Percentiles rank a stretch among this genome's conserved stretches.
Evolutionary conservation across 768 basidiomycete species (phyloP).

Genomic region (Agaricus bisporus): DNA sequence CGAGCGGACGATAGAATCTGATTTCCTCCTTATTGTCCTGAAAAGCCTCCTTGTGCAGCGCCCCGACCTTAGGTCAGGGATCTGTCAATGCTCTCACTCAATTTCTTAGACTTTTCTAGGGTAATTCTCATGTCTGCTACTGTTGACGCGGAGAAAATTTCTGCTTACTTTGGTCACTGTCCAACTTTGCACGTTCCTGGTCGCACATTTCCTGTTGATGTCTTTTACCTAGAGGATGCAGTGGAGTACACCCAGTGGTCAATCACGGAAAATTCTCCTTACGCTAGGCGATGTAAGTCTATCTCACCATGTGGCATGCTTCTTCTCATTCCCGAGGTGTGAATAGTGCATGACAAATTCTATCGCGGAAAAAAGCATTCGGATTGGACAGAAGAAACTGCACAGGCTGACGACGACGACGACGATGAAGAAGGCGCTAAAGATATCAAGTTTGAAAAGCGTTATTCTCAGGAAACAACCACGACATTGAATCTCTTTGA

Average conservation of each 20-base stretch:
- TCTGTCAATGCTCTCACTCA: neutral
- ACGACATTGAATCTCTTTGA: constrained; percentile 81
- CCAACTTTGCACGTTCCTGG: constrained; percentile 87
- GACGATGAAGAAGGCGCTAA: constrained; percentile 44
- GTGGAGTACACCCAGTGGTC: constrained; percentile 77
- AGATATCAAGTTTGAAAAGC: constrained; percentile 58
- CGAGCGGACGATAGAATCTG: constrained; percentile 94
- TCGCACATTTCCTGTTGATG: constrained; percentile 88
- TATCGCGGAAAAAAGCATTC: constrained; percentile 51
- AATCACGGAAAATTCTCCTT: constrained; percentile 74
- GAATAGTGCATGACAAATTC: constrained; percentile 55
- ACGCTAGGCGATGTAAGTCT: constrained; percentile 61
- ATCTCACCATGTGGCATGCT: constrained; percentile 1
- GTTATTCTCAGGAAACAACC: constrained; percentile 73
- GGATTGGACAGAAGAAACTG: constrained; percentile 78
- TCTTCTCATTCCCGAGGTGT: neutral
- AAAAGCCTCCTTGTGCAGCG: constrained; percentile 74
- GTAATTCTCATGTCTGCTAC: constrained; percentile 98
- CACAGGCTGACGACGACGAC: constrained; percentile 51
- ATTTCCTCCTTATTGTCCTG: constrained; percentile 92
- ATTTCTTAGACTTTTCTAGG: constrained; percentile 30
- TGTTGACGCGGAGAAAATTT: constrained; percentile 85
- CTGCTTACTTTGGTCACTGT: constrained; percentile 80
- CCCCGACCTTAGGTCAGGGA: constrained; percentile 72
- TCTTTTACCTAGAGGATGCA: constrained; percentile 86